Evolutionary conservation across 345 rosid genomes (phyloP).

Genomic region (Gossypium thurberi): DNA sequence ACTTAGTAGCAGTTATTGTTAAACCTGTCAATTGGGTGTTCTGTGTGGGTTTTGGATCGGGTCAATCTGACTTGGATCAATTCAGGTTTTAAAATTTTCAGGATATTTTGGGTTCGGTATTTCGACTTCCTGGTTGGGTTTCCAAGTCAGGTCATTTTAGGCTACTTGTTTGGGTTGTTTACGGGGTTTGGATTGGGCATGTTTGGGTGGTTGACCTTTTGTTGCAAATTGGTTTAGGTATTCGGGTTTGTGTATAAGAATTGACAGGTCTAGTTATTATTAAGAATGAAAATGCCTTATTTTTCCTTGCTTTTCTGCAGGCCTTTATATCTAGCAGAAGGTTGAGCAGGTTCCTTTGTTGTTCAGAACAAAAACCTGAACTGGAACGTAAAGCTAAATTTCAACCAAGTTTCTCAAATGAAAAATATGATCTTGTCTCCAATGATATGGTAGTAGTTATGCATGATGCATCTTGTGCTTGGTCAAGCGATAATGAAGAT

Average conservation of each 20-base stretch:
- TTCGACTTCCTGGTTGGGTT: too few species aligned
- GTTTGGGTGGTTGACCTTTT: too few species aligned
- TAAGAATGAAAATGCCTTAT: slow-evolving; percentile 3
- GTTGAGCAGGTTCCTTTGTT: slow-evolving; percentile 69
- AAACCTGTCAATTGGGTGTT: too few species aligned
- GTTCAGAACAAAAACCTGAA: slow-evolving; percentile 41
- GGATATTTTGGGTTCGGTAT: too few species aligned
- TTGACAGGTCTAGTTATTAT: not conserved
- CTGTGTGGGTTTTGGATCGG: too few species aligned
- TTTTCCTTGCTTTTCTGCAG: slow-evolving; percentile 28
- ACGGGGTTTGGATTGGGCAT: too few species aligned
- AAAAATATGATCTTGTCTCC: slow-evolving; percentile 24
- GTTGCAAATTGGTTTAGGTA: too few species aligned
- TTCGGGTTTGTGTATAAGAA: too few species aligned
- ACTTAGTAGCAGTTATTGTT: not conserved
- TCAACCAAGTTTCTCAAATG: slow-evolving; percentile 20
- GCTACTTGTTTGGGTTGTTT: too few species aligned
- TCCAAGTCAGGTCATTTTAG: too few species aligned
- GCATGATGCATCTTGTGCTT: slow-evolving; percentile 60
- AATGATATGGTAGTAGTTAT: slow-evolving; percentile 46
- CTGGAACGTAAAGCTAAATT: slow-evolving; percentile 16
- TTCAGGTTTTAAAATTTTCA: too few species aligned
- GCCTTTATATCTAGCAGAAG: slow-evolving; percentile 82
- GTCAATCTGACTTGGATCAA: too few species aligned
- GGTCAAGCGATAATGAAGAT: slow-evolving; percentile 50